Percentiles rank a stretch among this genome's conserved stretches.
phyloP scores from a whole-genome alignment of 1,284 basidiomycete species.

The Rhizoctonia solani region DNA sequence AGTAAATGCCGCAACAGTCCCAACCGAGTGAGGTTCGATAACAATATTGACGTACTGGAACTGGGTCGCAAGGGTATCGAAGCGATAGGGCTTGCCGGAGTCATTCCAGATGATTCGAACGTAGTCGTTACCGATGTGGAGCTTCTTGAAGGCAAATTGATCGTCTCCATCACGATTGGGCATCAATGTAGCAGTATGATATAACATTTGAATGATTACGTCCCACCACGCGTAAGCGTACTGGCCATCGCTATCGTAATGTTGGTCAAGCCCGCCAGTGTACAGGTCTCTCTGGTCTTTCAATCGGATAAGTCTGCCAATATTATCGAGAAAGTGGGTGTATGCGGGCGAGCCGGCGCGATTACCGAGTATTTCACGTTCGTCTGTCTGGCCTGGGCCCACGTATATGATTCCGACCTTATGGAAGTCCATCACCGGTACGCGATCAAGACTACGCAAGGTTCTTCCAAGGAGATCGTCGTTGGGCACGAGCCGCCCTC shows the following conservation, averaged over 20 bases:
- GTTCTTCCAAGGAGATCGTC: conserved; percentile 61
- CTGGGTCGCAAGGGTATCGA: conserved; percentile 88
- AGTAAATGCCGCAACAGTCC: conserved; percentile 78
- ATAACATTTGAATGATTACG: conserved; percentile 93
- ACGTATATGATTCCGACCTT: conserved; percentile 98
- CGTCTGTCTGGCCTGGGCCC: conserved; percentile 84
- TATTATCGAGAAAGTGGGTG: conserved; percentile 86
- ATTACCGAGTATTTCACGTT: conserved; percentile 88
- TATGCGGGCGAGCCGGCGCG: conserved; percentile 94
- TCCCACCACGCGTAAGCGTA: conserved; percentile 99
- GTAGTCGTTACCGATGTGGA: conserved; percentile 93
- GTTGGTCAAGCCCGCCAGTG: conserved; percentile 87
- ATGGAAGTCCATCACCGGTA: conserved; percentile 96
- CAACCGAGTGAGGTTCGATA: conserved; percentile 89
- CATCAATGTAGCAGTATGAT: conserved; percentile 98
- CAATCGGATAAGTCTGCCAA: conserved; percentile 89
- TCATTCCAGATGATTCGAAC: conserved; percentile 99
- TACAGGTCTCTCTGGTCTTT: conserved; percentile 93
- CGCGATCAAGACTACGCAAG: conserved; percentile 76
- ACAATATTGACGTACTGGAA: conserved; percentile 99
- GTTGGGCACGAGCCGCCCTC: conserved; percentile 51
- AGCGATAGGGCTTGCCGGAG: conserved; percentile 81
- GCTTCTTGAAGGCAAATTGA: conserved; percentile 81
- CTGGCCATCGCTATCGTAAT: conserved; percentile 79
- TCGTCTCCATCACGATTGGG: conserved; percentile 74